Evolutionary conservation across 352 stramenopile species (phyloP), one percentile per base, ranked within the genome.

Genomic region (Blastocystis sp.): DNA sequence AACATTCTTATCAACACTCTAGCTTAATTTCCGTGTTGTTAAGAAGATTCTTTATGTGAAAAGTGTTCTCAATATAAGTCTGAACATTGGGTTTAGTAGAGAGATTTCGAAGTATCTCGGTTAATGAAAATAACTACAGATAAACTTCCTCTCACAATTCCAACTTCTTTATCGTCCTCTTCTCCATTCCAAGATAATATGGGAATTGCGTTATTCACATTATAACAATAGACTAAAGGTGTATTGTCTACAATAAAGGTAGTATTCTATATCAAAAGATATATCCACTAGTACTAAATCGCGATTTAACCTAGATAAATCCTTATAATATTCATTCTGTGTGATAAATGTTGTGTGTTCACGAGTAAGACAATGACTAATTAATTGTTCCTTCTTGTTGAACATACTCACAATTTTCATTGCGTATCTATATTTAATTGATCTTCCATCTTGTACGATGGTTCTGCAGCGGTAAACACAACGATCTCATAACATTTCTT

Each of bases 401-500:
- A 81, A 60, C 24, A 81, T 64, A 22, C 54, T 24, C 5, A 81
- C 70, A 15, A 81, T 22, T 19, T 59, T 22, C 37, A 48, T 81
- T 22, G 70, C 70, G 24, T 81, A 81, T 13, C 37, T 81, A 22
- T 33, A 19, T n/a, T 59, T 33, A 4, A 56, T 9, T 6, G 7
- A 53, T 35, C 24, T 58, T 22, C 62, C n/a, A 51, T 75, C 62
- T n/a, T 24, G n/a, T 57, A 79, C 68, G 33, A 79, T 79, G 30
- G 9, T 27, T 42, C 58, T 11, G 94, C 98, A 0, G 97, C 97
- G 0, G 97, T 99, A 91, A 99, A 99, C 9, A 99, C 93, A 27
- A 98, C 94, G 19, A 99, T 95, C 90, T 99, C 97, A 89, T 98
- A 99, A 27, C 95, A 92, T 70, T 94, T 93, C 6, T 92, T 92